Evolutionary conservation across 2,329 filamentous ascomycete genomes (phyloP), one percentile per base, ranked within the genome.

Genomic region (Zelopaecilomyces penicillatus): DNA sequence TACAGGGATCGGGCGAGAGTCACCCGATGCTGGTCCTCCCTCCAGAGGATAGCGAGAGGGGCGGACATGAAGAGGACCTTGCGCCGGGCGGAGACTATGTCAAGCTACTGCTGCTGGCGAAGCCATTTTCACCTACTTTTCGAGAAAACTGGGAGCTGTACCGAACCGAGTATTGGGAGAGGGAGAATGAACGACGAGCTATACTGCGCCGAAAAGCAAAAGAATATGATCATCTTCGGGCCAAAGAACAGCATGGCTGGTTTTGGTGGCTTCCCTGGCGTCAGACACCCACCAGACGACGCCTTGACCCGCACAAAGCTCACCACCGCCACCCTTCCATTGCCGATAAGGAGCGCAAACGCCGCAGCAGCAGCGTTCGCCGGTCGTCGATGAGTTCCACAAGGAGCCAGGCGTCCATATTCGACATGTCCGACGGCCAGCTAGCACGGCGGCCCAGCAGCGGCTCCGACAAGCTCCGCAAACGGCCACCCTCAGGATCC

Each of bases 81-180:
- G 85, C 88, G 1, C 81, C 87, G 0, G 91, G 90, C 0, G 93
- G 93, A 3, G 89, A 97, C 65, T 86, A 91, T 59, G 83, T 98
- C 55, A 93, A 95, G 64, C 75, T 98, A 1, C 71, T 97, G 12
- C 73, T 98, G 6, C 76, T 96, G 8, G 88, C 93, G 1, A 98
- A 98, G 61, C 89, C 90, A 0, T 98, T 98, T 59, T 94, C 87
- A 5, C 84, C 93, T 0, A 88, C 87, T 39, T 98, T 98, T 59
- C 78, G 93, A 19, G 90, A 97, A 63, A 95, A 95, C 52, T 98
- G 93, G 93, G 93, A 98, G 59, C 74, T 91, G 11, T 98, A 94
- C 65, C 78, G 93, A 43, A 82, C 84, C 31, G 90, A 96, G 49
- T 98, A 96, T 66, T 98, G 93, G 93, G 91, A 96, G 56, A 83